Base-by-base conservation (phyloP, 306 rosid species). In the Cicer judaicum region DNA sequence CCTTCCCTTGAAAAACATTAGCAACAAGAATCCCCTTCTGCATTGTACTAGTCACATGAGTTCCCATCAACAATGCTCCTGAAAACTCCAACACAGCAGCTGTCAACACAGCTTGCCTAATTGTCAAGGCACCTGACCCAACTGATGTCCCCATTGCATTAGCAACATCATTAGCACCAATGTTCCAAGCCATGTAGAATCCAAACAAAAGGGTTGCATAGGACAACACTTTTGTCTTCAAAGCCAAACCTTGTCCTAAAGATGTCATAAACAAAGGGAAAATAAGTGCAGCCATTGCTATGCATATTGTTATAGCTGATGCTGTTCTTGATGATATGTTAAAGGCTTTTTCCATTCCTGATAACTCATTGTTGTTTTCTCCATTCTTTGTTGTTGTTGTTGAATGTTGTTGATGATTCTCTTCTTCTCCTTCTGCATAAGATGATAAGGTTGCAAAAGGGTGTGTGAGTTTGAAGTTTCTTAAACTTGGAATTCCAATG, bases 151-250 rank as follows among this genome's bases (percentile, higher is more conserved):
- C 99, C 99, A 95, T 95, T 1, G 99, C 99, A 75, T 95, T 95
- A 0, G 99, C 99, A 76, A 95, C 99, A 55, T 95, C 99, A 54
- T 95, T 95, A 19, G 99, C 98, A 10, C 99, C 99, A 15, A 95
- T 95, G 76, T 95, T 95, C 99, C 99, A 95, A 38, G 98, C 99
- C 99, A 95, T 95, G 84, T 95, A 95, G 39, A 95, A 92, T n/a
- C 98, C 99, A 64, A 89, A 89, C 52, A 95, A 64, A 13, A 95
- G 77, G 0, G 99, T 90, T 0, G 15, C 85, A 48, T 95, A 95
- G 0, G 98, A 90, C 44, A 92, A 43, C 39, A 87, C 13, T 50
- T 81, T 91, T 5, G 88, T 87, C 93, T 86, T 95, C 75, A 89
- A 19, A 18, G 84, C 6, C 77, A 88, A 13, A 0, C 89, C 90